A percentile compares a stretch with the other conserved stretches of the same genome.
These are phyloP conservation scores for Pseudogymnoascus destructans DNA, from an alignment of 2,329 filamentous ascomycete species.

Conservation along the genomic window DNA sequence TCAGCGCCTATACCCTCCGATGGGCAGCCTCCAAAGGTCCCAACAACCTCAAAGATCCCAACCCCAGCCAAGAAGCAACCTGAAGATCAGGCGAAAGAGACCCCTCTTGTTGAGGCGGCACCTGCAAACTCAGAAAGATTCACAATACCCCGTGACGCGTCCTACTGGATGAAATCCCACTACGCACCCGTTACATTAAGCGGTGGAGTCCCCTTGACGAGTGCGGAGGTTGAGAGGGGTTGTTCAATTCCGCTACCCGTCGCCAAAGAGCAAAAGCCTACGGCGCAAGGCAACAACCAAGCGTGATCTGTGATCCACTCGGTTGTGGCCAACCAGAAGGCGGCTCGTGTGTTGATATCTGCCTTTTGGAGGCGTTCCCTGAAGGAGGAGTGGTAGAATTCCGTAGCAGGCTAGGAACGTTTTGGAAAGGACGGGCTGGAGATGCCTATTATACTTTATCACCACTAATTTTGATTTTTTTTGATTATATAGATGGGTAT, in stretches of 20 bases:
- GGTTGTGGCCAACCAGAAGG: neutral
- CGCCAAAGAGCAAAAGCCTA: neutral
- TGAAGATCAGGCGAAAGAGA: neutral
- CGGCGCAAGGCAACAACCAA: neutral
- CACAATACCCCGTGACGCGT: neutral
- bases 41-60: neutral
- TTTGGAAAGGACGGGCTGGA: neutral
- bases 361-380: too few species aligned
- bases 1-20: neutral
- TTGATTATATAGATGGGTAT: neutral
- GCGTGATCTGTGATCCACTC: neutral
- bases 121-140: neutral
- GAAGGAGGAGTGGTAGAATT: neutral
- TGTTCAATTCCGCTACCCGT: neutral
- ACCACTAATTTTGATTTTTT: neutral
- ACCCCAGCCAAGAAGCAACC: neutral
- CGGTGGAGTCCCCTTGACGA: neutral
- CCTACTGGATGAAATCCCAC: neutral
- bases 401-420: neutral
- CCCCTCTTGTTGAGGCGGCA: neutral
- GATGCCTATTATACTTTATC: neutral
- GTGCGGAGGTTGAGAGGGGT: neutral
- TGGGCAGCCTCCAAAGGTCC: neutral
- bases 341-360: neutral
- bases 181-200: neutral